A percentile compares a stretch with the other conserved stretches of the same genome.
Conservation (phyloP, 2,329 filamentous ascomycete species). For the Berkeleyomyces rouxiae region DNA sequence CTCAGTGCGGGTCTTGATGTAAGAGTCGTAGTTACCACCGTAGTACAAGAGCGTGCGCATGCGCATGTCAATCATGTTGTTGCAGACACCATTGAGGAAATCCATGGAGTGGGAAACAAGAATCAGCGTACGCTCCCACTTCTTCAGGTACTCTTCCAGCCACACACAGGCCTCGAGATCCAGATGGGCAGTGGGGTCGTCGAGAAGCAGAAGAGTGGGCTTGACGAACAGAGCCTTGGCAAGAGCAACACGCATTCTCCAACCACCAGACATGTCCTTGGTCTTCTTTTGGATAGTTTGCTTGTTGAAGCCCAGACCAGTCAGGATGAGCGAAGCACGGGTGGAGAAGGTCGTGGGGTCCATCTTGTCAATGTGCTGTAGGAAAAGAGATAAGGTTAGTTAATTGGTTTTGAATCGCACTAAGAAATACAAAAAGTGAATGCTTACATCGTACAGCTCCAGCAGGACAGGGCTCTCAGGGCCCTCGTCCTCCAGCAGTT, state of each 20-base stretch:
- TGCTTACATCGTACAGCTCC: constrained; percentile 82
- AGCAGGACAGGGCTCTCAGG: constrained; percentile 80
- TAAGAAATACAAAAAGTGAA: background rate
- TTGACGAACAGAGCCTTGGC: constrained; percentile 97
- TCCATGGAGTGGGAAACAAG: constrained; percentile 97
- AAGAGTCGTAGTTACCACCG: constrained; percentile 98
- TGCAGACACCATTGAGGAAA: constrained; percentile 97
- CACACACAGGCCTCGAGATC: constrained; percentile 99
- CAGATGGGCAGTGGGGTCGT: constrained; percentile 97
- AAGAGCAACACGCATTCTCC: constrained; percentile 98
- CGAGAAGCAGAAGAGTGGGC: constrained; percentile 84
- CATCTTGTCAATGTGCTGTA: constrained; percentile 92
- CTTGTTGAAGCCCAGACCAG: constrained; percentile 99
- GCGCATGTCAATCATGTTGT: constrained; percentile 98
- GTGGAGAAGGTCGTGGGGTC: constrained; percentile 94
- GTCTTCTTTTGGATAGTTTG: constrained; percentile 96
- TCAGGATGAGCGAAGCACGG: constrained; percentile 88
- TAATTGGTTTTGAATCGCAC: background rate
- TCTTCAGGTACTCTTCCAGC: constrained; percentile 98
- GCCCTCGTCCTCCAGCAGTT: constrained; percentile 78
- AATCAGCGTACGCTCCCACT: constrained; percentile 94
- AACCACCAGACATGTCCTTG: constrained; percentile 99
- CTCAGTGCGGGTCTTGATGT: constrained; percentile 84
- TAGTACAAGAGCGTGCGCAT: constrained; percentile 82
- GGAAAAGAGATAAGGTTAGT: constrained; percentile 15